Percentiles rank a stretch among this genome's conserved stretches.
phyloP scores from a whole-genome alignment of 2,329 filamentous ascomycete genomes.

The Aureobasidium musti region DNA sequence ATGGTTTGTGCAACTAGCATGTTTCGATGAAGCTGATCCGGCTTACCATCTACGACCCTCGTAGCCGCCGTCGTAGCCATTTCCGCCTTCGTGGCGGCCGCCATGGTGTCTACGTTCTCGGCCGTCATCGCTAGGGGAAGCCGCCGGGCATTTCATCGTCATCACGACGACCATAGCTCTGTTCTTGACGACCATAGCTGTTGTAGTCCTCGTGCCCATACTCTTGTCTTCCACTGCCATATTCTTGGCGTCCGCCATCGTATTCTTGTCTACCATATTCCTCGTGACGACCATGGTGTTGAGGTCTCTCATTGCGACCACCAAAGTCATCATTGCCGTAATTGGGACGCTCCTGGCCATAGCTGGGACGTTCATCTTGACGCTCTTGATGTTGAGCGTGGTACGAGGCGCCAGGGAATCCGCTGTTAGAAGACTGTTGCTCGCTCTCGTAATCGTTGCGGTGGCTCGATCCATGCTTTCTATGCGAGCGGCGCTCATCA shows the following conservation, averaged over 20 bases:
- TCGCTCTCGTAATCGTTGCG: conserved; percentile 47
- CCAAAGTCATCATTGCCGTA: conserved; percentile 2
- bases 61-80: conserved; percentile 3
- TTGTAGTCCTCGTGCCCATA: conserved; percentile 31
- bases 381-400: conserved; percentile 32
- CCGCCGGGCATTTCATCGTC: conserved; percentile 24
- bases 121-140: too few species aligned
- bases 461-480: conserved; percentile 40
- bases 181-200: conserved; percentile 19
- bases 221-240: conserved; percentile 28
- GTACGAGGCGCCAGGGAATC: conserved; percentile 35
- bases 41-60: conserved; percentile 23
- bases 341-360: conserved; percentile 29
- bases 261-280: conserved; percentile 31
- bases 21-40: background rate
- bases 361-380: conserved; percentile 30
- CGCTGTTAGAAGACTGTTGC: conserved; percentile 33
- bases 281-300: conserved; percentile 11
- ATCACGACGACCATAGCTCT: conserved; percentile 5
- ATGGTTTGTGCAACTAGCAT: background rate
- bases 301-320: conserved; percentile 15
- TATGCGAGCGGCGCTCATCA: conserved; percentile 37
- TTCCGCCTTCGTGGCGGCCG: background rate
- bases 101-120: conserved; percentile 19
- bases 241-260: conserved; percentile 30